Evolutionary conservation across 2,329 filamentous ascomycete species (phyloP).

Genomic region (Pyrenophora teres): DNA sequence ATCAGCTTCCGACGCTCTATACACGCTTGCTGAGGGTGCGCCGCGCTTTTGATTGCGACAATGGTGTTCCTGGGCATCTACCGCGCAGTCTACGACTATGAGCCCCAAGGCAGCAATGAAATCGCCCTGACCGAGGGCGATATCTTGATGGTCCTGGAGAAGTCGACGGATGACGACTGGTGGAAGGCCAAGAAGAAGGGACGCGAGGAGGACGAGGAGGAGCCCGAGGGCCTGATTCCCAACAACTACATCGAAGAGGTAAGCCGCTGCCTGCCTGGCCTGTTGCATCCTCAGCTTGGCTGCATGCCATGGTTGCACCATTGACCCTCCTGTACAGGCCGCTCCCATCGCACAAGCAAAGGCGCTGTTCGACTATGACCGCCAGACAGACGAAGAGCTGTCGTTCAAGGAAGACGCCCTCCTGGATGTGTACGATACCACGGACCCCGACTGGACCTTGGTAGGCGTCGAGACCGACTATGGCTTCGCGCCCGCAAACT

Average conservation of each 20-base stretch:
- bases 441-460: constrained; percentile 95
- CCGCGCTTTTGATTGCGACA: constrained; percentile 23
- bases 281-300: background rate
- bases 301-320: background rate
- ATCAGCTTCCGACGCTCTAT: constrained; percentile 11
- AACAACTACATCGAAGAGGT: constrained; percentile 97
- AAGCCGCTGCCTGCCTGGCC: constrained; percentile 21
- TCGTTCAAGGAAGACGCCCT: constrained; percentile 89
- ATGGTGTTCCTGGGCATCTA: constrained; percentile 96
- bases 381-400: constrained; percentile 96
- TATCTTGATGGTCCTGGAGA: constrained; percentile 84
- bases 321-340: constrained; percentile 50
- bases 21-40: constrained; percentile 14
- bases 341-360: constrained; percentile 72
- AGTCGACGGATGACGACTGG: constrained; percentile 77
- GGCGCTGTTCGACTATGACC: constrained; percentile 96
- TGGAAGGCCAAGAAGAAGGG: constrained; percentile 95
- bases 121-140: constrained; percentile 84
- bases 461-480: constrained; percentile 84
- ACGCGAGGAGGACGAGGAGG: constrained; percentile 79
- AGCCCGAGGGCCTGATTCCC: constrained; percentile 86
- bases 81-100: constrained; percentile 90
- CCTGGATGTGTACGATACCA: constrained; percentile 83
- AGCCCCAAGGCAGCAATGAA: constrained; percentile 83
- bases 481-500: constrained; percentile 94